phyloP scores from a whole-genome alignment of 805 yeast genomes.

The Wickerhamiella musiphila region DNA sequence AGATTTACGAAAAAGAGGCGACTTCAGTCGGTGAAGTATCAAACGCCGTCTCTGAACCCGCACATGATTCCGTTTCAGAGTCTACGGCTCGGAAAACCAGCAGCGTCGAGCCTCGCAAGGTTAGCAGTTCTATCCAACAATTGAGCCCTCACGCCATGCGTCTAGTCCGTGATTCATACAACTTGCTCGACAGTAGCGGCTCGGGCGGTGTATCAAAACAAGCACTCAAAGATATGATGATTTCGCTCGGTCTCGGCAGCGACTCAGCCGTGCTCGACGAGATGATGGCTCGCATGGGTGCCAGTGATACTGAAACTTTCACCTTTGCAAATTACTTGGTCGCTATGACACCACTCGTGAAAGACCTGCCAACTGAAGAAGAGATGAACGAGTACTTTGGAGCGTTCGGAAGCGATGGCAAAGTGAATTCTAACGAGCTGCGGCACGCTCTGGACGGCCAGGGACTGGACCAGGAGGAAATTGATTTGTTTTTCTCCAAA shows the following conservation, averaged over 20 bases:
- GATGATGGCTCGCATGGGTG: conserved; percentile 16
- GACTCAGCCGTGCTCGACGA: conserved; percentile 8
- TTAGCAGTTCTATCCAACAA: conserved; percentile 15
- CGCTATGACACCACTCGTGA: conserved; percentile 13
- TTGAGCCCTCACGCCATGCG: conserved; percentile 14
- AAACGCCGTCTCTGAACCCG: no score
- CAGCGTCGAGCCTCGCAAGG: conserved; percentile 12
- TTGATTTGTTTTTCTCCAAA: conserved; percentile 8
- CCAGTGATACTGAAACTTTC: conserved; percentile 7
- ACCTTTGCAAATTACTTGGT: conserved; percentile 14
- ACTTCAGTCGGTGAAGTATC: no score
- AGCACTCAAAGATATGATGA: conserved; percentile 11
- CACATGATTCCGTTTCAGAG: no score
- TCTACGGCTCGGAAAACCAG: background rate
- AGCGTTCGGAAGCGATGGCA: conserved; percentile 12
- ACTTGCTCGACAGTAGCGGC: conserved; percentile 15
- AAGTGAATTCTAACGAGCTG: conserved; percentile 10
- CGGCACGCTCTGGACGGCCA: conserved; percentile 8
- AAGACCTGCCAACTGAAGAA: conserved; percentile 11
- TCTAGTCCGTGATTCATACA: conserved; percentile 15
- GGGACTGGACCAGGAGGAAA: conserved; percentile 11
- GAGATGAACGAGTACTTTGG: conserved; percentile 13
- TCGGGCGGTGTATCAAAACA: conserved; percentile 13
- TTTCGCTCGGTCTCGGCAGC: conserved; percentile 12
- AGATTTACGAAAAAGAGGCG: no score